Percentiles rank a stretch among this genome's conserved stretches.
phyloP scores from a whole-genome alignment of 2,329 filamentous ascomycete genomes.

The Calonectria pteridis region DNA sequence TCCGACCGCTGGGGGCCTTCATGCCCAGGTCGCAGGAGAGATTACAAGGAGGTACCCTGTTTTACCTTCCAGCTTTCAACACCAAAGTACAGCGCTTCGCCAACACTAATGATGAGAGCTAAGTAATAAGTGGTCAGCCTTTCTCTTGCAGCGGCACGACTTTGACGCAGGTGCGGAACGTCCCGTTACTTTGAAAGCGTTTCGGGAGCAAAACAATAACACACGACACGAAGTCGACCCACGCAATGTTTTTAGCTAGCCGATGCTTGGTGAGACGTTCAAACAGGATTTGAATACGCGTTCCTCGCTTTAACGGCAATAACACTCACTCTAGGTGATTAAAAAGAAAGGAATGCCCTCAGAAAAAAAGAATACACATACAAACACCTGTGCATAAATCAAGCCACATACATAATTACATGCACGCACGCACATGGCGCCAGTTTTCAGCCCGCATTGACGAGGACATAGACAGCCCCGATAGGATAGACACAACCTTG shows the following conservation, averaged over 20 bases:
- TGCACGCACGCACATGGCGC: background rate
- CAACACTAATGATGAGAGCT: background rate
- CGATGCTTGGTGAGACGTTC: background rate
- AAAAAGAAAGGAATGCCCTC: background rate
- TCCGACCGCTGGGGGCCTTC: background rate
- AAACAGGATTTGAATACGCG: background rate
- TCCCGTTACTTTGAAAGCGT: conserved; percentile 32
- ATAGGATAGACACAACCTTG: conserved; percentile 8
- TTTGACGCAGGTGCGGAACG: conserved; percentile 37
- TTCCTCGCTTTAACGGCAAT: background rate
- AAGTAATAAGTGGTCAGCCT: background rate
- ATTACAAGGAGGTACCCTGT: conserved; percentile 16
- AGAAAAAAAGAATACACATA: background rate
- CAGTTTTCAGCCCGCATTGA: background rate
- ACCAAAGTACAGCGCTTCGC: background rate
- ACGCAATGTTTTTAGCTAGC: background rate
- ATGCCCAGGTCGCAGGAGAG: background rate
- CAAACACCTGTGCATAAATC: background rate
- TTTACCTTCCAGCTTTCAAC: background rate
- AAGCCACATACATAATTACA: conserved; percentile 2
- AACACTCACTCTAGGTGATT: background rate
- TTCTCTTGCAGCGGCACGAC: conserved; percentile 4
- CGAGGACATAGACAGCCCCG: background rate
- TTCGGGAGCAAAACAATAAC: conserved; percentile 30
- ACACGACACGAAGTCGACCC: conserved; percentile 4